These are phyloP conservation scores for Imleria badia DNA, from an alignment of 768 basidiomycete genomes.

Conservation along the genomic window DNA sequence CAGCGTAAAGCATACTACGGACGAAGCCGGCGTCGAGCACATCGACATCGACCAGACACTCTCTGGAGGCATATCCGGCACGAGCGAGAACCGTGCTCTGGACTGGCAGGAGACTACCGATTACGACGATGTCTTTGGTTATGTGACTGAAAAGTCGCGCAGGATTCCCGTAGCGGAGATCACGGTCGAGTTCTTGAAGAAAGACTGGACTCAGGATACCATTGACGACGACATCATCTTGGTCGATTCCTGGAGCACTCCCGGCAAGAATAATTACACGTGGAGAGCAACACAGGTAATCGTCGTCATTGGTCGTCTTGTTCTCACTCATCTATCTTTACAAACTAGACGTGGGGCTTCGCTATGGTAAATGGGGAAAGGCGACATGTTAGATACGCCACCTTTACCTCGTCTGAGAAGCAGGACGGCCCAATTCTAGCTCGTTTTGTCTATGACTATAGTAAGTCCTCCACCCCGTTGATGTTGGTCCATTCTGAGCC, in stretches of 20 bases:
- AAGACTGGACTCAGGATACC: conserved; percentile 45
- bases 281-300: conserved; percentile 68
- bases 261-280: conserved; percentile 52
- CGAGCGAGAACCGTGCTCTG: conserved; percentile 56
- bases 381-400: conserved; percentile 58
- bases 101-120: conserved; percentile 53
- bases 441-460: conserved; percentile 65
- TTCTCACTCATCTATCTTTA: neutral
- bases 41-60: conserved; percentile 67
- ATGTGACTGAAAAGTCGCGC: conserved; percentile 52
- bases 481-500: conserved; percentile 11
- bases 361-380: conserved; percentile 57
- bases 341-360: conserved; percentile 58
- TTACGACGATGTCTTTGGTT: conserved; percentile 64
- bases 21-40: conserved; percentile 57
- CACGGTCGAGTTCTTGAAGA: conserved; percentile 41
- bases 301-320: conserved; percentile 5
- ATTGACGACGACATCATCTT: conserved; percentile 35
- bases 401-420: conserved; percentile 59
- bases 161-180: conserved; percentile 49
- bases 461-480: conserved; percentile 40
- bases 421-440: conserved; percentile 50
- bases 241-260: conserved; percentile 54
- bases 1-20: conserved; percentile 60
- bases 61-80: conserved; percentile 60